Evolutionary conservation across 2,329 filamentous ascomycete genomes (phyloP), one percentile per base, ranked within the genome.

Genomic region (Thelonectria rubi): DNA sequence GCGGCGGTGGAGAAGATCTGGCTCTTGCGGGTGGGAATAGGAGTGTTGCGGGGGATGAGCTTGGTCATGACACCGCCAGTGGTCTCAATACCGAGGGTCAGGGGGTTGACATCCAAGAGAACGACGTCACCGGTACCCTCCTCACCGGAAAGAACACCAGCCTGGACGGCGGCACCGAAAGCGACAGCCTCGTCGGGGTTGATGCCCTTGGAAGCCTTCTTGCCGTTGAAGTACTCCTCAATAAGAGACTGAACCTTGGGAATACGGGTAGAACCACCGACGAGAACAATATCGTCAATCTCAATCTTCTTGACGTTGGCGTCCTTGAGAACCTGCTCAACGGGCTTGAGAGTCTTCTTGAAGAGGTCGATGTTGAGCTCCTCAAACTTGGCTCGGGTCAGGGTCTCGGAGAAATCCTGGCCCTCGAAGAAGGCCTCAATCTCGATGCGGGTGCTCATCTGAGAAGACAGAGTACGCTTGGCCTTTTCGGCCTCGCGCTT

Each of bases 401-500:
- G 88, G 66, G 93, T 97, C 89, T 98, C 94, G 50, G 94, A 97
- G 86, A 98, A 97, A 81, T 98, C 95, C 71, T 97, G 90, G 84
- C 95, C 95, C 73, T 97, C 89, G 83, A 92, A 91, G 91, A 99
- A 97, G 71, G 92, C 90, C 81, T 99, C 95, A 69, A 99, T 97
- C 84, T 98, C 95, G 72, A 97, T 93, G 72, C 92, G 91, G 70
- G 92, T 92, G 69, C 91, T 93, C 89, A 93, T 94, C 84, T 96
- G 93, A 70, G 92, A 95, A 76, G 92, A 97, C 59, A 99, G 90
- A 73, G 94, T 96, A 77, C 95, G 92, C 91, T 99, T 99, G 82
- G 95, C 95, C 89, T 97, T 97, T 82, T 99, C 95, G 72, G 95
- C 94, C 82, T 98, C 95, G 74, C 95, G 94, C 92, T 98, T 98